phyloP scores from a whole-genome alignment of 2,329 filamentous ascomycete genomes.

The Fusarium bactridioides region DNA sequence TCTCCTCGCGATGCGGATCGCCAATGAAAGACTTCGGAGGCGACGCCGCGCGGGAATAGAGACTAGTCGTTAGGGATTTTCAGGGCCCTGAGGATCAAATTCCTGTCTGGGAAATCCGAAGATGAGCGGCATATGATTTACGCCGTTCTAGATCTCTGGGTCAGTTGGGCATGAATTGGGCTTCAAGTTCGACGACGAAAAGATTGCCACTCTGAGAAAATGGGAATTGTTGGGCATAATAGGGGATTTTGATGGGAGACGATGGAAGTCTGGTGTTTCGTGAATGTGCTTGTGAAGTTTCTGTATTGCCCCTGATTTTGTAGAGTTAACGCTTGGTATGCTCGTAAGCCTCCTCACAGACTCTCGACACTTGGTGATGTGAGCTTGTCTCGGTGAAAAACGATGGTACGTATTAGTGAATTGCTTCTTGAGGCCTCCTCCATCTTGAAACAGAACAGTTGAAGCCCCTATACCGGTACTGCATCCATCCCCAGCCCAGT shows the following conservation, averaged over 20 bases:
- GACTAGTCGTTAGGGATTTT: background rate
- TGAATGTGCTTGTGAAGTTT: constrained; percentile 2
- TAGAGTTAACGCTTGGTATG: background rate
- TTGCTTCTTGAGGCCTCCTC: constrained; percentile 15
- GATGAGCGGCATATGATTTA: constrained; percentile 10
- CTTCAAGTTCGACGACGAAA: background rate
- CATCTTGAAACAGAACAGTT: background rate
- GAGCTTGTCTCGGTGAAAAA: background rate
- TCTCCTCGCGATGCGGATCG: background rate
- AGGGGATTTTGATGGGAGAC: background rate
- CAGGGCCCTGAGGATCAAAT: constrained; percentile 24
- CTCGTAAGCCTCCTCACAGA: background rate
- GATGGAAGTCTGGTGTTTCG: background rate
- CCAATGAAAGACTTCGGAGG: background rate
- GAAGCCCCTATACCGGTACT: constrained; percentile 7
- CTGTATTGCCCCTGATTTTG: constrained; percentile 5
- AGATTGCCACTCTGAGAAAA: background rate
- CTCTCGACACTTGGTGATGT: background rate
- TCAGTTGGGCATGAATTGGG: constrained; percentile 29
- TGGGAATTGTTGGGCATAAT: background rate
- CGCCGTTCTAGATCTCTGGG: constrained; percentile 27
- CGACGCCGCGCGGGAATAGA: constrained; percentile 1
- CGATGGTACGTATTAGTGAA: constrained; percentile 21
- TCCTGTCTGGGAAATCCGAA: constrained; percentile 22
- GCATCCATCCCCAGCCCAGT: background rate